Percentiles rank a stretch among this genome's conserved stretches.
Conservation (phyloP, 495 filamentous ascomycete species). For the Tuber brumale region DNA sequence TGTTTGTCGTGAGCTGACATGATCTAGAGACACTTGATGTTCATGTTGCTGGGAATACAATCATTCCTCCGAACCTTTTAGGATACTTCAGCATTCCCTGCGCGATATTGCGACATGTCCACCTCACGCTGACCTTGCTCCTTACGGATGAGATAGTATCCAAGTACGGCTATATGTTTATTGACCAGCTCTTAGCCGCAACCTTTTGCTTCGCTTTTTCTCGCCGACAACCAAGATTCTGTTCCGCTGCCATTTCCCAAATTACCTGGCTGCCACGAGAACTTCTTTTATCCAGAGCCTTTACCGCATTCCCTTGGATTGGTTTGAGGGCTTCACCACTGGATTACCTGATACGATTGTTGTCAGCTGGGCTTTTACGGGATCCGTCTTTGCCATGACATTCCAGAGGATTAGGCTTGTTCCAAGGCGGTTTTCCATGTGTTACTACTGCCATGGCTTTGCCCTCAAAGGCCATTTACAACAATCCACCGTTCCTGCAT, state of each 20-base stretch:
- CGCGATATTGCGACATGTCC: constrained; percentile 82
- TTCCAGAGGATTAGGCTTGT: constrained; percentile 60
- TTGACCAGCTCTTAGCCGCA: constrained; percentile 87
- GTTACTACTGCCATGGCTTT: constrained; percentile 56
- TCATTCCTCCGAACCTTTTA: constrained; percentile 70
- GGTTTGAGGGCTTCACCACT: constrained; percentile 78
- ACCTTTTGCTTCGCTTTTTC: constrained; percentile 60
- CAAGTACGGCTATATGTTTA: constrained; percentile 55
- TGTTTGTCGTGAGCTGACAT: constrained; percentile 22
- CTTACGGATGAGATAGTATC: constrained; percentile 51
- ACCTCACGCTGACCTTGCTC: constrained; percentile 60
- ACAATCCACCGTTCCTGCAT: background rate
- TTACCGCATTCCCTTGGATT: constrained; percentile 82
- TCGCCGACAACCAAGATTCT: constrained; percentile 51
- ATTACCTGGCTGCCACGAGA: constrained; percentile 71
- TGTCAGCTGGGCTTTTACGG: constrained; percentile 86
- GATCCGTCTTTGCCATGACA: constrained; percentile 60
- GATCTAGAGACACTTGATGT: constrained; percentile 79
- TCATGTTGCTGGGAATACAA: constrained; percentile 71
- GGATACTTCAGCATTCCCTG: constrained; percentile 83
- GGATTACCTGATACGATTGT: constrained; percentile 72
- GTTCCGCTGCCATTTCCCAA: constrained; percentile 98
- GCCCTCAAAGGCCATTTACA: background rate
- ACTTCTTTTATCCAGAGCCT: constrained; percentile 55
- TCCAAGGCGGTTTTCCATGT: constrained; percentile 78